These are phyloP conservation scores for Theobroma grandiflorum DNA, from an alignment of 441 rosid species.

Conservation along the genomic window DNA sequence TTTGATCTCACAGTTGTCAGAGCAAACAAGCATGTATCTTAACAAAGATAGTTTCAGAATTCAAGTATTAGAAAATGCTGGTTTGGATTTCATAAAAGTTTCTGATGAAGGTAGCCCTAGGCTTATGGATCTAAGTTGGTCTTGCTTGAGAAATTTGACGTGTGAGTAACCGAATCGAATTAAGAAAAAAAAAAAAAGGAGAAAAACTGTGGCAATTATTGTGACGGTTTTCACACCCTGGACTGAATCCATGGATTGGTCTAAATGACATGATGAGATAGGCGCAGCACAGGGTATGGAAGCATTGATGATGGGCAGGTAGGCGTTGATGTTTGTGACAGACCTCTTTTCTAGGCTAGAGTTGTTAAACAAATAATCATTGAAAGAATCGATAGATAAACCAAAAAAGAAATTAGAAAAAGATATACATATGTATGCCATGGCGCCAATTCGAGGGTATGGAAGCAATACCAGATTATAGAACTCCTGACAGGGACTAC, in stretches of 20 bases:
- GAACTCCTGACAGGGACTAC: neutral
- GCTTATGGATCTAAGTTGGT: neutral
- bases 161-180: neutral
- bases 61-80: neutral
- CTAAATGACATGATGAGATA: neutral
- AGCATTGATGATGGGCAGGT: neutral
- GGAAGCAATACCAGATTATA: neutral
- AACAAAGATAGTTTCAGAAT: neutral
- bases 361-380: neutral
- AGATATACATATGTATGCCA: too few relatives aligned
- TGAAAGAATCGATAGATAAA: neutral
- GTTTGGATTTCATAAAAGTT: neutral
- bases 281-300: neutral
- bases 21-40: neutral
- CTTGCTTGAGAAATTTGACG: neutral
- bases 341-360: too few relatives aligned
- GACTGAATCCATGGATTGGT: neutral
- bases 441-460: neutral
- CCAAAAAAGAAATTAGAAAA: neutral
- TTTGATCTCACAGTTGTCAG: neutral
- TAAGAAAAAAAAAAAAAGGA: too few relatives aligned
- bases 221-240: constrained; percentile 8
- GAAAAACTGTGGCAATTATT: neutral
- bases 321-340: neutral
- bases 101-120: neutral